These are phyloP conservation scores for Trichophaea hybrida DNA, from an alignment of 2,329 filamentous ascomycete genomes.

Conservation along the genomic window DNA sequence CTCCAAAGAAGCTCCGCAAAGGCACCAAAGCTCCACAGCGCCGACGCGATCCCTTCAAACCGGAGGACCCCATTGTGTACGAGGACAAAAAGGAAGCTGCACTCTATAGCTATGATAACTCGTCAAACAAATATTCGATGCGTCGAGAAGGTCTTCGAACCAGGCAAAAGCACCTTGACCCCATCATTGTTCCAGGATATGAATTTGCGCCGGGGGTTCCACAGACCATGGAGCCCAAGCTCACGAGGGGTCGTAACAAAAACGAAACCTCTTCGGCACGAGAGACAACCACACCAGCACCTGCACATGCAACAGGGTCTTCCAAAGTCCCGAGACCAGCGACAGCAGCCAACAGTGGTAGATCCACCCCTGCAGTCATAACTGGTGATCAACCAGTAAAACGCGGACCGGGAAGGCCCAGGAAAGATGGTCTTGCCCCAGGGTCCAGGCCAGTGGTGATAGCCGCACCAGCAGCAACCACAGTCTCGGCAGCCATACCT, in stretches of 20 bases:
- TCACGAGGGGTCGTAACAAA: too few species aligned
- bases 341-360: background rate
- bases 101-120: slow-evolving; percentile 20
- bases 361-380: background rate
- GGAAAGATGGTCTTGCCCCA: background rate
- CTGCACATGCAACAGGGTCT: background rate
- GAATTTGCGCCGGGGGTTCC: background rate
- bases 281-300: background rate
- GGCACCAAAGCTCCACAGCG: background rate
- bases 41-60: slow-evolving; percentile 12
- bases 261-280: background rate
- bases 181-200: slow-evolving; percentile 14
- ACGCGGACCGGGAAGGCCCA: background rate
- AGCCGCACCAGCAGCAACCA: background rate
- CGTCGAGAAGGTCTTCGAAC: slow-evolving; percentile 16
- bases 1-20: background rate
- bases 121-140: slow-evolving; percentile 17
- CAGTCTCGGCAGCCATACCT: background rate
- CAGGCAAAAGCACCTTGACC: slow-evolving; percentile 15
- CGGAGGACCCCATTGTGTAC: slow-evolving; percentile 17
- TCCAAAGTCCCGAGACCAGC: background rate
- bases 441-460: background rate
- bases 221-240: background rate
- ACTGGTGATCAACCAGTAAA: background rate
- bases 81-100: slow-evolving; percentile 23